Conservation (phyloP, 169 alveolate genomes). For the Babesia ovata region DNA sequence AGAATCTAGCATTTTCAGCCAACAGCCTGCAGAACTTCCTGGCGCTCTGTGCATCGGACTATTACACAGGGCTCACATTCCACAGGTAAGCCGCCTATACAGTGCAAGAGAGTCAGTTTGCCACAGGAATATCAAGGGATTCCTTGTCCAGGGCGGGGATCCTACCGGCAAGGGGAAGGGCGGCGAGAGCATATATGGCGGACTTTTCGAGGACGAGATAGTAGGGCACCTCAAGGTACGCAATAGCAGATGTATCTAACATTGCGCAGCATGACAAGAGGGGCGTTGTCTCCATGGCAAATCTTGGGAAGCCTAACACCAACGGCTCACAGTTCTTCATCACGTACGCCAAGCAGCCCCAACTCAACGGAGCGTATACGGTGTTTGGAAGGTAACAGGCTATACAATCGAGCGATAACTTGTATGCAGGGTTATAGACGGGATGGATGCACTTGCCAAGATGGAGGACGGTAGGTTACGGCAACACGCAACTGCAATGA, state of each 20-base stretch:
- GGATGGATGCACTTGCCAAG: constrained; percentile 88
- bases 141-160: constrained; percentile 97
- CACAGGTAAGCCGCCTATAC: constrained; percentile 60
- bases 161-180: constrained; percentile 98
- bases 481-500: neutral
- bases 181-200: constrained; percentile 95
- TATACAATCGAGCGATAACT: too few relatives aligned
- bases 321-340: constrained; percentile 92
- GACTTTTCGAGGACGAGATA: constrained; percentile 94
- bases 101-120: neutral
- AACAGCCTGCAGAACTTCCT: constrained; percentile 72
- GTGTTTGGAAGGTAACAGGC: constrained; percentile 85
- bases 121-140: constrained; percentile 91
- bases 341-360: constrained; percentile 90
- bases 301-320: constrained; percentile 87
- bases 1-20: neutral
- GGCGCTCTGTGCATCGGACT: constrained; percentile 79
- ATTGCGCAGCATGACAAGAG: constrained; percentile 83
- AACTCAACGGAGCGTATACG: constrained; percentile 88
- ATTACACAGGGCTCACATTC: constrained; percentile 71
- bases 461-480: constrained; percentile 80
- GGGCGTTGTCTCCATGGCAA: constrained; percentile 91
- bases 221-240: constrained; percentile 90
- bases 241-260: neutral
- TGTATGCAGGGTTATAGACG: constrained; percentile 83